phyloP scores from a whole-genome alignment of 441 rosid species.

The Syzygium malaccense region DNA sequence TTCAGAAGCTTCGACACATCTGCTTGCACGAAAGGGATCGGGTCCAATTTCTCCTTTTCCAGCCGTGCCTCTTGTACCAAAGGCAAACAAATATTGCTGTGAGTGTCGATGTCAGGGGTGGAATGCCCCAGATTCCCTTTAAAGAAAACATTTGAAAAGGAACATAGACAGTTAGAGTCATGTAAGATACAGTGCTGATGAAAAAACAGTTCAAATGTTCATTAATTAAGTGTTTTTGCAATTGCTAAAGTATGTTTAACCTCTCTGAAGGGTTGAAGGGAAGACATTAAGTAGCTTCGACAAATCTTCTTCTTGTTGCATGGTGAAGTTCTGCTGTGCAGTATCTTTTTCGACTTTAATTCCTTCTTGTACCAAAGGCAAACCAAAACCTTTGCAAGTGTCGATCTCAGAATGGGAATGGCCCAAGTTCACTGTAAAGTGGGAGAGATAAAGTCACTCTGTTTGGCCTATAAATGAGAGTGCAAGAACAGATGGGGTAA shows the following conservation, averaged over 20 bases:
- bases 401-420: neutral
- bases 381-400: neutral
- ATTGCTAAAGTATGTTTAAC: neutral
- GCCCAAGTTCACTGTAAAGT: neutral
- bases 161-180: neutral
- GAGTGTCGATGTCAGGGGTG: neutral
- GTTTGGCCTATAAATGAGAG: neutral
- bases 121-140: neutral
- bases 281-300: neutral
- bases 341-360: neutral
- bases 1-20: slow-evolving; percentile 34
- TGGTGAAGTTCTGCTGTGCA: neutral
- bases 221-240: neutral
- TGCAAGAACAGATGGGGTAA: neutral
- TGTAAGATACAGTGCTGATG: neutral
- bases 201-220: neutral
- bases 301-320: neutral
- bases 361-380: neutral
- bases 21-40: slow-evolving; percentile 28
- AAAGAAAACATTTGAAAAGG: neutral
- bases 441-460: neutral
- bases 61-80: neutral
- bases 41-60: slow-evolving; percentile 32
- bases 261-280: neutral
- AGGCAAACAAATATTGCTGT: neutral